Evolutionary conservation across 2,329 filamentous ascomycete species (phyloP), one percentile per base, ranked within the genome.

Genomic region (Colletotrichum plurivorum): DNA sequence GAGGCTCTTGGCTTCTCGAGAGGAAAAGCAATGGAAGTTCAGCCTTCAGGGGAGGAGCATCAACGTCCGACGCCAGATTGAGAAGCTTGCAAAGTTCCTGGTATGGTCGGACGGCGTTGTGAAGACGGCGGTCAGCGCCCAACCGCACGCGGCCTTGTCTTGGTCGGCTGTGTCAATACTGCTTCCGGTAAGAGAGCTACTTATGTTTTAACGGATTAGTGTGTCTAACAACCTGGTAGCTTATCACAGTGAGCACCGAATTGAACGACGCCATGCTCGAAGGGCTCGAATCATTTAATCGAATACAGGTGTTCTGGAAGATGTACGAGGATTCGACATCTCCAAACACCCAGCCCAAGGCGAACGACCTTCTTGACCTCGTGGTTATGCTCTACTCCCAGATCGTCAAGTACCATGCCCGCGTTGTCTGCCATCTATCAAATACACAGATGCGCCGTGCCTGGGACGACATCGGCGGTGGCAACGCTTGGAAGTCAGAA

Each of bases 41-140:
- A 16, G 7, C 5, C 15, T 58, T 6, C 18, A 5, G 0, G 15
- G 39, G 0, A 45, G 3, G 41, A 46, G 16, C 3, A 9, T 58
- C 4, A 20, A 27, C 0, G 0, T 58, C 5, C 20, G 55, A 10
- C 18, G n/a, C 0, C 55, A 58, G n/a, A 15, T 46, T 2, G 55
- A 58, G 6, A 58, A 58, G 0, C 15, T 58, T 22, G 55, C 41
- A 10, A 58, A 58, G 9, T 58, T 58, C 0, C 22, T 58, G 13
- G 9, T 58, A 3, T 58, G 55, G 55, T 25, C 55, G n/a, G 55
- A 58, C 22, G 7, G 20, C 9, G 41, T 58, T 0, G 55, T 58
- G 8, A 58, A 46, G 41, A 9, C 41, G 15, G 55, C 55, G 5
- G 15, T 57, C 1, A 20, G 55, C 22, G 4, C 39, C 0, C 55